Base-by-base conservation (phyloP, 176 grass and related monocot genomes). In the Stipa capillata region DNA sequence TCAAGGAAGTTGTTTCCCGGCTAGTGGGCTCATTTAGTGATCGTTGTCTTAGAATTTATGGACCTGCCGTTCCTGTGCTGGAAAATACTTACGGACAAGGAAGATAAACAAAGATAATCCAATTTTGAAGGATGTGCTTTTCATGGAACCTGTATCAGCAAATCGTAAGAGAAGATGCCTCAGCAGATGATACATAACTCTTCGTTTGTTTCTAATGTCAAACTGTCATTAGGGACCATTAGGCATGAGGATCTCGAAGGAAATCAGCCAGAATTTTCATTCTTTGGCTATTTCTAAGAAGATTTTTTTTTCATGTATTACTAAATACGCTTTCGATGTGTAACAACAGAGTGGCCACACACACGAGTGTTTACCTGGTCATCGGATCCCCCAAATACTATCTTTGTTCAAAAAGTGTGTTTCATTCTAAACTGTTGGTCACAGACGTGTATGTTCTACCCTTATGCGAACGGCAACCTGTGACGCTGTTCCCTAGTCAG, bases 21-120 rank as follows among this genome's bases (percentile, higher is more conserved):
- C 74, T 95, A n/a, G 92, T 94, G 28, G 17, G 83, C 5, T 99
- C 96, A 49, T 78, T 99, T 24, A 84, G 65, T 35, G 86, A 99
- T 43, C 85, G 96, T 32, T 99, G 96, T 72, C 57, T 49, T 85
- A 90, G 85, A 99, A 99, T 99, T 80, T 99, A 95, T 68, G 96
- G 96, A 61, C 96, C 95, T 45, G 48, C 87, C 1, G 73, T 90
- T 31, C 88, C 66, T 48, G 88, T 95, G 63, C 74, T 90, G 36
- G 88, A 99, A 76, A 88, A 79, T 62, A 73, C 88, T 37, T 95
- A 95, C 35, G 86, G 92, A 37, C 81, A 94, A 77, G 83, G 88
- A 85, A 77, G 61, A 84, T 90, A 82, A 68, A n/a, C n/a, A n/a
- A n/a, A n/a, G n/a, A n/a, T n/a, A n/a, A 61, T 69, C 43, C 44